phyloP scores from a whole-genome alignment of 2,329 filamentous ascomycete species.

The Talaromyces atroroseus region DNA sequence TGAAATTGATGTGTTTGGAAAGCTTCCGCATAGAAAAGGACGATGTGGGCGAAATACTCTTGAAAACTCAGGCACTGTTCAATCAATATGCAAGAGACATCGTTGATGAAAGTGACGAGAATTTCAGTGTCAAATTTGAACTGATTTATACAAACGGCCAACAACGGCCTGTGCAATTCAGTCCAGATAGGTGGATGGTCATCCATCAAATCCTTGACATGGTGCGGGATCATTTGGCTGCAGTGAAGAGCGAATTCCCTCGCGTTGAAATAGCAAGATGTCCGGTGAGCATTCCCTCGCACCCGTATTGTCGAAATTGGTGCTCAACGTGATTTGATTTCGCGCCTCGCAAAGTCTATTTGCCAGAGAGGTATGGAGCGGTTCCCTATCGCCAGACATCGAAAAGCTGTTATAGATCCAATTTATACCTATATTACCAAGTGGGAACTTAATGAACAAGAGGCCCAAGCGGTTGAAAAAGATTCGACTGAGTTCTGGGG shows the following conservation, averaged over 20 bases:
- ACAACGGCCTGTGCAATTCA: constrained; percentile 47
- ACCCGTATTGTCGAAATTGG: not conserved
- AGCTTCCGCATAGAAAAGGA: constrained; percentile 29
- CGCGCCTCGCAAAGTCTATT: not conserved
- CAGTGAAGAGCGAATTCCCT: not conserved
- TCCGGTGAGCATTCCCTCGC: not conserved
- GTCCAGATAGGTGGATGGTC: constrained; percentile 52
- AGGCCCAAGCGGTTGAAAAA: not conserved
- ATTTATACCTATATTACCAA: not conserved
- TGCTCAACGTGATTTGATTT: not conserved
- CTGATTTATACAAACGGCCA: constrained; percentile 57
- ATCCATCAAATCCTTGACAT: constrained; percentile 51
- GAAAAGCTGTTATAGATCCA: not conserved
- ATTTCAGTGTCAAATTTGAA: constrained; percentile 56
- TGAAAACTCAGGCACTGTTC: constrained; percentile 44
- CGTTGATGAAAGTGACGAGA: constrained; percentile 61
- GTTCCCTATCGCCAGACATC: not conserved
- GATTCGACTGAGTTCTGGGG: not conserved
- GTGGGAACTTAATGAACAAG: not conserved
- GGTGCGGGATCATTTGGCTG: constrained; percentile 28
- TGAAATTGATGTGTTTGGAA: constrained; percentile 58
- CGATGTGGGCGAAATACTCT: constrained; percentile 29
- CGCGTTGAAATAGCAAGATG: not conserved
- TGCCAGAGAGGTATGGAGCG: not conserved
- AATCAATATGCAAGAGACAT: constrained; percentile 47